Conservation (phyloP, 441 rosid genomes). For the Geranium incanum region DNA sequence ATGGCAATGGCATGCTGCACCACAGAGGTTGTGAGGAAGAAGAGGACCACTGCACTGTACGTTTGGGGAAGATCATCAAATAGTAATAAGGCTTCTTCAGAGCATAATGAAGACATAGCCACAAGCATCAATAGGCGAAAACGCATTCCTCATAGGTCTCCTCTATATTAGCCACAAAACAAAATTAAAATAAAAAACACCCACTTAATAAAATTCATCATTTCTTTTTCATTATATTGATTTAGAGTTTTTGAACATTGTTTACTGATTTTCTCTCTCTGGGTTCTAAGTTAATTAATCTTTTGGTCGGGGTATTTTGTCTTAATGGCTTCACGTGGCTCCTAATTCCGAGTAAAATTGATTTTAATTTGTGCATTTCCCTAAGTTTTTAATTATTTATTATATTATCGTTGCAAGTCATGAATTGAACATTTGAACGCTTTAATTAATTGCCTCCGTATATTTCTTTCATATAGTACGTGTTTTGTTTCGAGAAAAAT, state of each 20-base stretch:
- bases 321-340: conserved; percentile 75
- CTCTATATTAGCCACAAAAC: conserved; percentile 48
- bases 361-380: conserved; percentile 24
- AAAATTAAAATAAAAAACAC: neutral
- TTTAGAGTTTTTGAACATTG: conserved; percentile 25
- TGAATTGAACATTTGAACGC: neutral
- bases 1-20: conserved; percentile 21
- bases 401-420: neutral
- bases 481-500: conserved; percentile 1
- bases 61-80: conserved; percentile 45
- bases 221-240: neutral
- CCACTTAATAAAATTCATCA: neutral
- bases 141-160: conserved; percentile 89
- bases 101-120: conserved; percentile 47
- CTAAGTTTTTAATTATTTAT: neutral
- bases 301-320: conserved; percentile 58
- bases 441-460: neutral
- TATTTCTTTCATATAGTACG: neutral
- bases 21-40: conserved; percentile 61
- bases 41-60: conserved; percentile 55
- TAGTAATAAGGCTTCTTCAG: conserved; percentile 32
- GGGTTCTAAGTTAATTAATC: conserved; percentile 31
- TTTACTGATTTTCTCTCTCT: conserved; percentile 6
- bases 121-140: conserved; percentile 72
- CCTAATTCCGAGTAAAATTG: conserved; percentile 43